A percentile compares a stretch with the other conserved stretches of the same genome.
Conservation (phyloP, 1,284 basidiomycete genomes). For the Wallemia hederae region DNA sequence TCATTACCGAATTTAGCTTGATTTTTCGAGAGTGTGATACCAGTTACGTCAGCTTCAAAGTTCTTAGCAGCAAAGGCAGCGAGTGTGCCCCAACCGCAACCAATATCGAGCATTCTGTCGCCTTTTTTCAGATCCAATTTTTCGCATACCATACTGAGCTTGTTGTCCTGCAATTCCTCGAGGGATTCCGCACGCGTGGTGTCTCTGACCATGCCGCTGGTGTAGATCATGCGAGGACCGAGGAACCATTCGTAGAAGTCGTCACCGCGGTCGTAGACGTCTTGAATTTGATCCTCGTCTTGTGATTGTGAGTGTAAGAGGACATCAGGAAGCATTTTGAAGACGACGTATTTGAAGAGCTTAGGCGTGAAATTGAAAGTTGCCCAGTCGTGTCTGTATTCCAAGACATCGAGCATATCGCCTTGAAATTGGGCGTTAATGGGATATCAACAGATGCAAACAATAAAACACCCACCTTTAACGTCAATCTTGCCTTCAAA, state of each 20-base stretch:
- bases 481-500: constrained; percentile 91
- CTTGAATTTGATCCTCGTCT: constrained; percentile 85
- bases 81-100: constrained; percentile 85
- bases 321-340: constrained; percentile 67
- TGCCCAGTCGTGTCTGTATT: constrained; percentile 86
- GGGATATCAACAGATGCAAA: background rate
- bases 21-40: constrained; percentile 71
- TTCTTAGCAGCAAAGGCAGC: constrained; percentile 88
- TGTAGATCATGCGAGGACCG: constrained; percentile 91
- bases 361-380: constrained; percentile 42
- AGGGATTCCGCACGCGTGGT: constrained; percentile 50
- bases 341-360: constrained; percentile 82
- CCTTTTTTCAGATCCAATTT: constrained; percentile 65
- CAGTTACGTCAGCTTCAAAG: constrained; percentile 77
- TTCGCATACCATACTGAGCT: constrained; percentile 74
- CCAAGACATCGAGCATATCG: constrained; percentile 74
- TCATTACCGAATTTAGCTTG: constrained; percentile 80
- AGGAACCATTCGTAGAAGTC: constrained; percentile 91
- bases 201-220: constrained; percentile 61
- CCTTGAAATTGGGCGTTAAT: constrained; percentile 21
- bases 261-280: constrained; percentile 87
- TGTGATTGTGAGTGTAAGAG: constrained; percentile 65
- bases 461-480: constrained; percentile 34
- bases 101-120: constrained; percentile 45
- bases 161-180: constrained; percentile 96